These are phyloP conservation scores for Stachybotrys echinatus DNA, from an alignment of 2,329 filamentous ascomycete species.

Conservation along the genomic window DNA sequence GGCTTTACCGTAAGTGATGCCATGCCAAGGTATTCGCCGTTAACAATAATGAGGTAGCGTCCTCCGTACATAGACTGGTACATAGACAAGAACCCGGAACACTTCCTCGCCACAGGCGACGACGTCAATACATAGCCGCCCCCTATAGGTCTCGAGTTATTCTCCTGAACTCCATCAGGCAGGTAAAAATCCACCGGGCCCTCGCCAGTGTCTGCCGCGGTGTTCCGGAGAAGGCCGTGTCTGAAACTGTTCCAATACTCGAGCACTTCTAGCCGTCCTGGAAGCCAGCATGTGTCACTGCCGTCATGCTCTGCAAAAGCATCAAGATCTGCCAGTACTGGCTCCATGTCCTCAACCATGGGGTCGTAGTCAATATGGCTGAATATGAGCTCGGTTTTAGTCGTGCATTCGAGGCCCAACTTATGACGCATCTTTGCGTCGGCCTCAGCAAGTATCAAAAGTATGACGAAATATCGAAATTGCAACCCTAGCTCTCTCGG, in stretches of 20 bases:
- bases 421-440: conserved; percentile 25
- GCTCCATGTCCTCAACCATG: conserved; percentile 11
- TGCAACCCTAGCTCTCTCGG: conserved; percentile 12
- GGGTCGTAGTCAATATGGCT: conserved; percentile 11
- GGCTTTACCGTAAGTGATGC: conserved; percentile 8
- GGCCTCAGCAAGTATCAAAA: conserved; percentile 23
- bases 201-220: conserved; percentile 6
- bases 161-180: conserved; percentile 9
- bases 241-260: conserved; percentile 12
- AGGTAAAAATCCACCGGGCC: conserved; percentile 12
- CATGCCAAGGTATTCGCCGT: conserved; percentile 10
- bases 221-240: conserved; percentile 12
- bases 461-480: conserved; percentile 13
- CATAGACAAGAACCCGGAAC: conserved; percentile 11
- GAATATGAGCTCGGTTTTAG: conserved; percentile 4
- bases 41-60: conserved; percentile 14
- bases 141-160: conserved; percentile 12
- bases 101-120: conserved; percentile 11
- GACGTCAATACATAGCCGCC: conserved; percentile 8
- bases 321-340: conserved; percentile 12
- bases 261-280: conserved; percentile 12
- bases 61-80: conserved; percentile 13
- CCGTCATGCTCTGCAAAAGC: conserved; percentile 10
- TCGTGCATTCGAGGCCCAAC: conserved; percentile 15
- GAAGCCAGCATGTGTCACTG: conserved; percentile 8